Conservation (phyloP, 805 yeast species). For the Teunomyces lycoperdinae region DNA sequence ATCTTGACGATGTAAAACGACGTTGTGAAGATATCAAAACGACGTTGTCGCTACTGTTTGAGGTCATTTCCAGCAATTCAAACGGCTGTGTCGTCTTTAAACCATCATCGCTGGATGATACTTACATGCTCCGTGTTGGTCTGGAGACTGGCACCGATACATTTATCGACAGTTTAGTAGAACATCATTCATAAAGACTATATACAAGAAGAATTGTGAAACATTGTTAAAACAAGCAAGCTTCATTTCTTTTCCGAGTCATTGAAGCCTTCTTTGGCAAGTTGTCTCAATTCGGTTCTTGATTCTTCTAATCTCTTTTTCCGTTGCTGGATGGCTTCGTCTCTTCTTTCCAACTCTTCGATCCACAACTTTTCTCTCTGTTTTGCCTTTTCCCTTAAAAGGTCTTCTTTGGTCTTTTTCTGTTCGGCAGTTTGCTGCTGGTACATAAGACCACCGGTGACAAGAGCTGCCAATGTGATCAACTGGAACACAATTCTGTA, state of each 20-base stretch:
- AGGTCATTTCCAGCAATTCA: not conserved
- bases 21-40: not conserved
- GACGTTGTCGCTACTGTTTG: not conserved
- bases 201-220: not conserved
- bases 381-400: constrained; percentile 73
- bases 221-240: not conserved
- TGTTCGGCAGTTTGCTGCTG: constrained; percentile 49
- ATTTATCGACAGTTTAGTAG: not conserved
- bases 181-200: not conserved
- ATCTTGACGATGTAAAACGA: not conserved
- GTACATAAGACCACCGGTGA: constrained; percentile 72
- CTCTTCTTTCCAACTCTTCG: constrained; percentile 85
- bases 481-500: constrained; percentile 89
- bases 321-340: constrained; percentile 64
- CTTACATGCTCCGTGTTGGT: not conserved
- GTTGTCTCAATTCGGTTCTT: constrained; percentile 38
- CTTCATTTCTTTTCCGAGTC: constrained; percentile 10
- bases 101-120: not conserved
- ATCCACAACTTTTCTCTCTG: constrained; percentile 86
- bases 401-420: constrained; percentile 57
- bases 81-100: not conserved
- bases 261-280: constrained; percentile 35
- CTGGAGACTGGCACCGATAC: not conserved
- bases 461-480: constrained; percentile 75
- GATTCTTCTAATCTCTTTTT: constrained; percentile 65